phyloP scores from a whole-genome alignment of 345 rosid genomes.

The Citrus glauca region DNA sequence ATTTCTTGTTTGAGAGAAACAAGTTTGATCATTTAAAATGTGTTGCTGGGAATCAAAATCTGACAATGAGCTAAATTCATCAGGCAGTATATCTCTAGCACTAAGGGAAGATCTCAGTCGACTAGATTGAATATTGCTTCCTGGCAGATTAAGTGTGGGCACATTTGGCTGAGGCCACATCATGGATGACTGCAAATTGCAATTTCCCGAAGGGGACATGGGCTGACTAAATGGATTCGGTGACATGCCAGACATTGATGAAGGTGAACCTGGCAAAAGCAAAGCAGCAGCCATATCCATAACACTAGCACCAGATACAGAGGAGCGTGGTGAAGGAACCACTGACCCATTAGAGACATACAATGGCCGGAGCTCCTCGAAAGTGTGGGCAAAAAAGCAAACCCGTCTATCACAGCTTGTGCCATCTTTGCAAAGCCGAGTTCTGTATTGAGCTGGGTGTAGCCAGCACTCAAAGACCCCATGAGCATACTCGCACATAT shows the following conservation, averaged over 20 bases:
- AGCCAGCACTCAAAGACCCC: constrained; percentile 82
- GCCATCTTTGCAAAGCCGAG: constrained; percentile 55
- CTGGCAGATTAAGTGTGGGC: constrained; percentile 42
- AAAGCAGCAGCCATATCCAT: constrained; percentile 52
- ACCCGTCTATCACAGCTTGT: constrained; percentile 44
- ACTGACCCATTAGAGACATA: constrained; percentile 49
- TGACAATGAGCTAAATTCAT: constrained; percentile 25
- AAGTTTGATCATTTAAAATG: constrained; percentile 32
- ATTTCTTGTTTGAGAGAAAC: constrained; percentile 26
- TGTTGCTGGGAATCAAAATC: constrained; percentile 45
- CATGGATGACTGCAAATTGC: constrained; percentile 30
- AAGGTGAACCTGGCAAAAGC: constrained; percentile 45
- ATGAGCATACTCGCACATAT: constrained; percentile 56
- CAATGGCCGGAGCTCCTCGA: constrained; percentile 44
- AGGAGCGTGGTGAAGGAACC: constrained; percentile 39
- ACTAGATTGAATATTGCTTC: constrained; percentile 45
- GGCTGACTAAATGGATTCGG: constrained; percentile 33
- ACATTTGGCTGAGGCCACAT: constrained; percentile 52
- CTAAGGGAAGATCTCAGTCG: constrained; percentile 48
- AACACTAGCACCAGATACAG: constrained; percentile 33
- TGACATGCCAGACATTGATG: constrained; percentile 36
- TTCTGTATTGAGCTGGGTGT: constrained; percentile 60
- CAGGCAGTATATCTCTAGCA: constrained; percentile 41
- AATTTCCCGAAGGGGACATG: constrained; percentile 37
- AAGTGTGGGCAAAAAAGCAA: constrained; percentile 46